phyloP scores from a whole-genome alignment of 208 protist species.

The Herpetomonas tarakana region DNA sequence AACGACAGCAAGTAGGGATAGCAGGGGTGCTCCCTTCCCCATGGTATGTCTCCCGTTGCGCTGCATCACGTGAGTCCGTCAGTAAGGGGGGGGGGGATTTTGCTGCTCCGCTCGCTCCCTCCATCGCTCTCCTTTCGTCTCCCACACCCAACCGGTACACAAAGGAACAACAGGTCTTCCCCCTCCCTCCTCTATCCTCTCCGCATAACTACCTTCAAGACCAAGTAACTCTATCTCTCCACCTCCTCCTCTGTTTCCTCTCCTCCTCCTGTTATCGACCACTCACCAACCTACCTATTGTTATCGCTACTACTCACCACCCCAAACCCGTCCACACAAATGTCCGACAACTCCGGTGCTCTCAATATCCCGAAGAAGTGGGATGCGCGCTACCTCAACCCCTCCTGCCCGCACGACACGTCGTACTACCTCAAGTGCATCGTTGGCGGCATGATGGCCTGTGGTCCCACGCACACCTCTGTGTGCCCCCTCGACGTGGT shows the following conservation, averaged over 20 bases:
- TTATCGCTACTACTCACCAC: conserved; percentile 9
- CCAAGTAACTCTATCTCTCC: neutral
- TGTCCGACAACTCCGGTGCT: neutral
- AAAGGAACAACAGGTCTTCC: too few species aligned
- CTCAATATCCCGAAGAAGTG: conserved; percentile 30
- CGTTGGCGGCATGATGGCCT: conserved; percentile 91
- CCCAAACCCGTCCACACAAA: conserved; percentile 2
- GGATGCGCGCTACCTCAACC: conserved; percentile 79
- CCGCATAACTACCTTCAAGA: neutral
- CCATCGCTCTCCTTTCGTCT: too few species aligned
- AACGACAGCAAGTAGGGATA: too few species aligned
- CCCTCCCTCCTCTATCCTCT: neutral
- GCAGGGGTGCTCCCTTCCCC: too few species aligned
- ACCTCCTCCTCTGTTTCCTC: neutral
- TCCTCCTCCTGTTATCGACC: neutral
- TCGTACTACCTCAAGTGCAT: conserved; percentile 93
- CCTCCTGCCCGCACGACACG: conserved; percentile 57
- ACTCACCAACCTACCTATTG: neutral
- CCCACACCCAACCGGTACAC: too few species aligned
- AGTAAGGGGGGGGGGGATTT: too few species aligned
- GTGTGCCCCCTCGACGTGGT: conserved; percentile 96
- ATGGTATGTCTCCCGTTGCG: too few species aligned
- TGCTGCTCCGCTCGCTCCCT: too few species aligned
- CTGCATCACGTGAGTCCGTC: too few species aligned
- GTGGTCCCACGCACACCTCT: conserved; percentile 93